Conservation (phyloP, 2,329 filamentous ascomycete genomes). For the Alternaria sp. region DNA sequence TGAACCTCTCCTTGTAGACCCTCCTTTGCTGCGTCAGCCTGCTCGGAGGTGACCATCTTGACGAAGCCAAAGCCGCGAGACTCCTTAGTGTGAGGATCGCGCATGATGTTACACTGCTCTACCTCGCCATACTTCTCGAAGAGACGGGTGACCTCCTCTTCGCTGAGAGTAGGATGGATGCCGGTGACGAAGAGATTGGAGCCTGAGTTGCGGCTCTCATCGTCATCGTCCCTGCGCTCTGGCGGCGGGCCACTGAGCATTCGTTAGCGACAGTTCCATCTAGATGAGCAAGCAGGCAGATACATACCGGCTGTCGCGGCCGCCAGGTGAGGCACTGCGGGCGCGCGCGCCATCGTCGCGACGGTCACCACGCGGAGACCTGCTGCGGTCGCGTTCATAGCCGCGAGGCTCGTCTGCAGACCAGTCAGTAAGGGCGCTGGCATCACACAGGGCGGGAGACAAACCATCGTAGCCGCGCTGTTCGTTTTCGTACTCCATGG, state of each 20-base stretch:
- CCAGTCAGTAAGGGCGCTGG: conserved; percentile 26
- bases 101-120: conserved; percentile 99
- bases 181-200: conserved; percentile 99
- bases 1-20: conserved; percentile 93
- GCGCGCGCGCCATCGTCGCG: conserved; percentile 62
- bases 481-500: conserved; percentile 71
- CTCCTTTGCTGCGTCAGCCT: conserved; percentile 96
- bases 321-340: conserved; percentile 69
- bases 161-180: conserved; percentile 89
- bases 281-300: background rate
- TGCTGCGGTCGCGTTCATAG: conserved; percentile 70
- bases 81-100: conserved; percentile 97
- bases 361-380: conserved; percentile 65
- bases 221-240: conserved; percentile 68
- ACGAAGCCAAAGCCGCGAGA: conserved; percentile 99
- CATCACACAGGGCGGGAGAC: conserved; percentile 30
- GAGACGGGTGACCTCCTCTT: conserved; percentile 89
- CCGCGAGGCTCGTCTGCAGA: conserved; percentile 62
- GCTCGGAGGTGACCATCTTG: conserved; percentile 95
- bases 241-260: conserved; percentile 54
- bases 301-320: conserved; percentile 54
- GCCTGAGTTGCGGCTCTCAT: conserved; percentile 86
- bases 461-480: conserved; percentile 71
- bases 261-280: conserved; percentile 24
- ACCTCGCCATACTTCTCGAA: conserved; percentile 99